Conservation (phyloP, 164 flowering plant genomes). For the Chimonanthus praecox region DNA sequence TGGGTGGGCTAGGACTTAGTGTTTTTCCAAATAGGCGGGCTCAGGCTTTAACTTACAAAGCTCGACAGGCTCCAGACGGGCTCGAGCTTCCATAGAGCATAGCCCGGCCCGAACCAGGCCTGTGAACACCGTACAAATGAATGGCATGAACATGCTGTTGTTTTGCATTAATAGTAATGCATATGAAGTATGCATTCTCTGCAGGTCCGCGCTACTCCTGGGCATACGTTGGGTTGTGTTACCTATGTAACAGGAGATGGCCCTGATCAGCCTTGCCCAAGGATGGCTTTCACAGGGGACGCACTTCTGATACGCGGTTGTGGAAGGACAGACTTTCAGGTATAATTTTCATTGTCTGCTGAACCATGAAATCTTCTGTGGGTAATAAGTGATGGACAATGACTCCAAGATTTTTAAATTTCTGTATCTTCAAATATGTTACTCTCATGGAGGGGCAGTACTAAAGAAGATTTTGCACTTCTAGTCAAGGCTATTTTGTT, state of each 20-base stretch:
- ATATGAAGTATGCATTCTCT: constrained; percentile 4
- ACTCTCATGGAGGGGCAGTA: background rate
- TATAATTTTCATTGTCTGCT: constrained; percentile 4
- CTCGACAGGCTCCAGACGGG: too few species aligned
- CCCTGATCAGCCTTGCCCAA: constrained; percentile 72
- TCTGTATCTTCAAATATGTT: background rate
- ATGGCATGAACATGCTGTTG: background rate
- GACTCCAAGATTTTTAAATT: background rate
- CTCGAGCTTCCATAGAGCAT: too few species aligned
- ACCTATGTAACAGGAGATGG: constrained; percentile 96
- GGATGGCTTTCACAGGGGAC: constrained; percentile 99
- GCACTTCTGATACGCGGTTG: constrained; percentile 86
- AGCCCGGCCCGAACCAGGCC: too few species aligned
- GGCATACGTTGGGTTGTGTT: constrained; percentile 90
- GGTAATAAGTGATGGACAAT: background rate
- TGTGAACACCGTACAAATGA: background rate
- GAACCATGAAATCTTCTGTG: background rate
- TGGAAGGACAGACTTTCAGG: constrained; percentile 98
- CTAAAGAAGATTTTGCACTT: background rate
- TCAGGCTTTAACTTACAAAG: too few species aligned
- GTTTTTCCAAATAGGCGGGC: too few species aligned
- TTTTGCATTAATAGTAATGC: background rate
- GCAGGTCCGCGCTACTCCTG: constrained; percentile 95
- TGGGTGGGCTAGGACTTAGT: too few species aligned
- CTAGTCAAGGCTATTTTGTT: background rate